These are phyloP conservation scores for Talaromyces sp. DNA, from an alignment of 2,329 filamentous ascomycete species.

Conservation along the genomic window DNA sequence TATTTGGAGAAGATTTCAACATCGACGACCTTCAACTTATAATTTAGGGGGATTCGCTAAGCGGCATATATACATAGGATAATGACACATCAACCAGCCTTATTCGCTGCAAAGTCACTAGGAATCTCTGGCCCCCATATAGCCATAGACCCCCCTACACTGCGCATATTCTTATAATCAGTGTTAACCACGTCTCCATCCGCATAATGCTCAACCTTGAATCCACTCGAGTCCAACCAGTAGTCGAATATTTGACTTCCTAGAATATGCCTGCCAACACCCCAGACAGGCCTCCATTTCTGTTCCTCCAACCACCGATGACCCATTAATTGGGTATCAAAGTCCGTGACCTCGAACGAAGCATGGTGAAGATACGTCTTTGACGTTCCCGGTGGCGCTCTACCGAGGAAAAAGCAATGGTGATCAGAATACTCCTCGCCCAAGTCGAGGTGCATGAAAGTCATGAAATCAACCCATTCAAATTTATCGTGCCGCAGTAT, in stretches of 20 bases:
- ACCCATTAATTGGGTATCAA: slow-evolving; percentile 65
- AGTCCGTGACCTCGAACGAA: slow-evolving; percentile 67
- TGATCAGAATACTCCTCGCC: slow-evolving; percentile 51
- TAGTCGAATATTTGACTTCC: slow-evolving; percentile 71
- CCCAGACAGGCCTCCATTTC: slow-evolving; percentile 64
- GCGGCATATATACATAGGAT: not conserved
- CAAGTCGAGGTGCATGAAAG: slow-evolving; percentile 53
- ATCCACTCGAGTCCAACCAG: slow-evolving; percentile 61
- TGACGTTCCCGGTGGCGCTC: slow-evolving; percentile 23
- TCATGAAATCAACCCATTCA: slow-evolving; percentile 37
- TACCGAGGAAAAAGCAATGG: slow-evolving; percentile 50
- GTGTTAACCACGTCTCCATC: slow-evolving; percentile 65
- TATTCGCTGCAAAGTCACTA: slow-evolving; percentile 14
- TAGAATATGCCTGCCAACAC: slow-evolving; percentile 65
- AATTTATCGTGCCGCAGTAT: slow-evolving; percentile 23
- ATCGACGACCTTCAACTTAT: not conserved
- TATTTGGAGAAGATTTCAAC: not conserved
- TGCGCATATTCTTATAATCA: slow-evolving; percentile 45
- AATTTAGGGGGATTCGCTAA: not conserved
- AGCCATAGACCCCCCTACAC: slow-evolving; percentile 36
- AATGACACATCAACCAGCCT: not conserved
- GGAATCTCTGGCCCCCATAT: slow-evolving; percentile 42
- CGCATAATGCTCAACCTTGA: slow-evolving; percentile 67
- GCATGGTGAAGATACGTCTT: slow-evolving; percentile 60
- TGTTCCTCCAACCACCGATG: slow-evolving; percentile 64